Conservation (phyloP, 768 basidiomycete species). For the Fomitopsis pulvina region DNA sequence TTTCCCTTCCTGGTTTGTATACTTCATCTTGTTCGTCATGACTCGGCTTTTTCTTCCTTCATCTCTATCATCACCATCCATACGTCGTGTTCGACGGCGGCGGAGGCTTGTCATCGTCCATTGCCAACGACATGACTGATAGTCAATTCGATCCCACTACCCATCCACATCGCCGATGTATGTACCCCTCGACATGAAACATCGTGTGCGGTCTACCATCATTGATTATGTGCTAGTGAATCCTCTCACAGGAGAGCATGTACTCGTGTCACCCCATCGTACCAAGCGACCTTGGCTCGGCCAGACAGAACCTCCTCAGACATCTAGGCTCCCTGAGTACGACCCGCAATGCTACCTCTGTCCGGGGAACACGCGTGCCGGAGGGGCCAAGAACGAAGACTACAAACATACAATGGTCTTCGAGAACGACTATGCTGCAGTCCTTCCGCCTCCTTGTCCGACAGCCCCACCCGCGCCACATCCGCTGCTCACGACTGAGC, state of each 20-base stretch:
- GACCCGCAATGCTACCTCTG: conserved; percentile 83
- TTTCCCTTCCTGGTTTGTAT: too few relatives aligned
- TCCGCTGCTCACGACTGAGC: conserved; percentile 55
- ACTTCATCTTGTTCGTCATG: not conserved
- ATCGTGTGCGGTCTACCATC: not conserved
- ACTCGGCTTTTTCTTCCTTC: not conserved
- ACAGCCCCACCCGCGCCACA: conserved; percentile 43
- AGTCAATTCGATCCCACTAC: conserved; percentile 47
- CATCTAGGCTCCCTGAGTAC: conserved; percentile 47
- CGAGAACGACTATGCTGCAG: conserved; percentile 78
- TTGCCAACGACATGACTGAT: conserved; percentile 1
- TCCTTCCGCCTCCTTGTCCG: conserved; percentile 60
- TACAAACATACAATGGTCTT: conserved; percentile 70
- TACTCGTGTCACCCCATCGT: conserved; percentile 87
- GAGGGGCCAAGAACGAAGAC: conserved; percentile 59
- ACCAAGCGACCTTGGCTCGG: conserved; percentile 90
- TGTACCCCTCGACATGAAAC: conserved; percentile 15
- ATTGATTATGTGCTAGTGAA: conserved; percentile 46
- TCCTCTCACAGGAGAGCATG: conserved; percentile 67
- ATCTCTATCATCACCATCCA: not conserved
- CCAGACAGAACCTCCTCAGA: conserved; percentile 65
- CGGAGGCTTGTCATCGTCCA: not conserved
- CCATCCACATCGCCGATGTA: conserved; percentile 70
- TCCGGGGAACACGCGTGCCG: conserved; percentile 72
- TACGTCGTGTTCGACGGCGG: not conserved